Evolutionary conservation across 192 early-diverging fungal genomes (phyloP).

Genomic region (Coemansia sp.): DNA sequence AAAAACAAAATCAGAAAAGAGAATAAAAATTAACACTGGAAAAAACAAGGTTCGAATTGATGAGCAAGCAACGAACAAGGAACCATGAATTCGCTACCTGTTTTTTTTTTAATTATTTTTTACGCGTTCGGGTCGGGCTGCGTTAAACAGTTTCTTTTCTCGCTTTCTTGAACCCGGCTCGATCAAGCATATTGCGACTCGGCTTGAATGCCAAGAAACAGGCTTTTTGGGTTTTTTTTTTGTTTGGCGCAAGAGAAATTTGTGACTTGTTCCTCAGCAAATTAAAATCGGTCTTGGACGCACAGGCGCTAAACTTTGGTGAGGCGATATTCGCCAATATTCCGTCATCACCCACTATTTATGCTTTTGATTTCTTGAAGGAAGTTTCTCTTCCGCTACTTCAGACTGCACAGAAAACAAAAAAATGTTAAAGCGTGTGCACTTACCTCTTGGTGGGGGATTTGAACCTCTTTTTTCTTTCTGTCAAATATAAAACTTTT

Average conservation of each 20-base stretch:
- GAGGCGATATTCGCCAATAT: not conserved
- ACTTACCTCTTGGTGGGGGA: no score
- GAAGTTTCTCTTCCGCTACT: no score
- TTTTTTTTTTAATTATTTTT: no score
- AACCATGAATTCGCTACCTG: slow-evolving; percentile 1
- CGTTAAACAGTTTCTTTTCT: no score
- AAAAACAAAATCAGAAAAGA: not conserved
- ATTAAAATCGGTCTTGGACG: no score
- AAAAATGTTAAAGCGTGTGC: not conserved
- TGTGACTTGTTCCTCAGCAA: no score
- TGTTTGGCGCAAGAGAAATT: no score
- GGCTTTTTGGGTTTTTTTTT: not conserved
- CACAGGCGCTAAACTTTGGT: no score
- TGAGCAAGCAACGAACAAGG: not conserved
- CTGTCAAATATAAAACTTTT: not conserved
- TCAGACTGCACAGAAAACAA: not conserved
- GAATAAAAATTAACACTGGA: no score
- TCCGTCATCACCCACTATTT: not conserved
- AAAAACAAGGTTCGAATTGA: not conserved
- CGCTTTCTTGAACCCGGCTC: no score
- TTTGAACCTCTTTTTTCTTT: not conserved
- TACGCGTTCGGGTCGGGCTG: no score
- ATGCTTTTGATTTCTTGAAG: not conserved
- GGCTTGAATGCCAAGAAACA: not conserved
- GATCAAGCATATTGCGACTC: no score